Percentiles rank a stretch among this genome's conserved stretches.
These are phyloP conservation scores for Chytriomyces sp. DNA, from an alignment of 192 early-diverging fungal species.

Conservation along the genomic window DNA sequence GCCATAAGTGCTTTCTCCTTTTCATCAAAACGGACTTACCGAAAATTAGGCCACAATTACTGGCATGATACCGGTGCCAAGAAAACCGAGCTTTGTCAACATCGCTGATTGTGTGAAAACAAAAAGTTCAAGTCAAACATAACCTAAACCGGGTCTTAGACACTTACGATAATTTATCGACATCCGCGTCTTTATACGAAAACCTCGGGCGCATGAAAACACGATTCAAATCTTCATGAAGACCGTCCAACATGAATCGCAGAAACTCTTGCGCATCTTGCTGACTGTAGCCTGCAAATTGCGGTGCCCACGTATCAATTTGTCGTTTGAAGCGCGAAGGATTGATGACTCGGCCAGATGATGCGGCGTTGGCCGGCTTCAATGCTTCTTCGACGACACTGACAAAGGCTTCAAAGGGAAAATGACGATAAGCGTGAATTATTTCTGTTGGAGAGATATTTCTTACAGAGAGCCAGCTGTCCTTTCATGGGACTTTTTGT, in stretches of 20 bases:
- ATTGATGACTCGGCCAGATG: slow-evolving; percentile 54
- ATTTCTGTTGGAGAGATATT: background rate
- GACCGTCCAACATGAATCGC: slow-evolving; percentile 54
- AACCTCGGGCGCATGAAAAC: slow-evolving; percentile 39
- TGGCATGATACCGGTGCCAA: slow-evolving; percentile 52
- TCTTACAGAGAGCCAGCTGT: slow-evolving; percentile 45
- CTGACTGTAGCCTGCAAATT: slow-evolving; percentile 74
- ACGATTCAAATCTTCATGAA: slow-evolving; percentile 60
- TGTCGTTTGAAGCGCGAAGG: slow-evolving; percentile 77
- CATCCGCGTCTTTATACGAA: slow-evolving; percentile 51
- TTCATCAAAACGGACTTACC: slow-evolving; percentile 26
- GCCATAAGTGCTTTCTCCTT: too few relatives aligned
- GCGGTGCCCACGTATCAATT: slow-evolving; percentile 73
- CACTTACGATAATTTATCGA: slow-evolving; percentile 47
- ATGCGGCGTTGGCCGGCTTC: background rate
- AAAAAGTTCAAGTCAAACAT: background rate
- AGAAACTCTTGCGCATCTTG: slow-evolving; percentile 64
- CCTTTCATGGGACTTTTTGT: slow-evolving; percentile 43
- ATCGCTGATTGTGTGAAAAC: slow-evolving; percentile 39
- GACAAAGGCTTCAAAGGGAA: background rate
- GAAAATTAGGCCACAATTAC: slow-evolving; percentile 48
- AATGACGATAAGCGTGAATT: background rate
- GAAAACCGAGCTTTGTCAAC: slow-evolving; percentile 49
- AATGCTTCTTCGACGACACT: slow-evolving; percentile 7
- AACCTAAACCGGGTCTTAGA: too few relatives aligned